Conservation (phyloP, 73 alveolate genomes). For the Stentor coeruleus region DNA sequence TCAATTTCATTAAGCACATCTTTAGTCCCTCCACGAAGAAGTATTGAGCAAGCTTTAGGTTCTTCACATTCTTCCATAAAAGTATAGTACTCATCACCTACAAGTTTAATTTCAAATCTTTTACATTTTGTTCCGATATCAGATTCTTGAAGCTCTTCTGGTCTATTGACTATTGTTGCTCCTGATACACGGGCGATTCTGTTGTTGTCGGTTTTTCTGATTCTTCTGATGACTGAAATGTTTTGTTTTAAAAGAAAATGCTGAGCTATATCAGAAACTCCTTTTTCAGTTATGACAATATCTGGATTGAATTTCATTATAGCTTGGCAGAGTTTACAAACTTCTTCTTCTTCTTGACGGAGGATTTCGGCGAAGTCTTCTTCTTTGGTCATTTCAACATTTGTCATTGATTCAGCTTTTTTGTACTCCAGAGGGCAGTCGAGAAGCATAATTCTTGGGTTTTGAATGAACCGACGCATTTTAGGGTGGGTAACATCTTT, state of each 20-base stretch:
- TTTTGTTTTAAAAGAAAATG: conserved; percentile 54
- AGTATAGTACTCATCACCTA: conserved; percentile 96
- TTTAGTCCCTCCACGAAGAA: conserved; percentile 98
- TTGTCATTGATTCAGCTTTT: conserved; percentile 97
- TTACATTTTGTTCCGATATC: conserved; percentile 91
- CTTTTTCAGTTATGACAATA: conserved; percentile 92
- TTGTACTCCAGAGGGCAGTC: conserved; percentile 99
- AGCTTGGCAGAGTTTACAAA: conserved; percentile 79
- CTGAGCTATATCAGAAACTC: conserved; percentile 78
- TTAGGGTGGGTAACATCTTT: conserved; percentile 97
- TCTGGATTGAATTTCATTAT: conserved; percentile 89
- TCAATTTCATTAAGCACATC: conserved; percentile 97
- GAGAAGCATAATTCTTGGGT: conserved; percentile 95
- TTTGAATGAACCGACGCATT: conserved; percentile 80
- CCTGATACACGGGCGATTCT: conserved; percentile 87
- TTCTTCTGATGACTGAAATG: conserved; percentile 91
- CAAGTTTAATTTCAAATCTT: conserved; percentile 87
- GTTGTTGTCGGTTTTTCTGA: conserved; percentile 96
- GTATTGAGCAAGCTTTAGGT: conserved; percentile 96
- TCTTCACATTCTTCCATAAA: conserved; percentile 86
- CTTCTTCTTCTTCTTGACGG: conserved; percentile 85
- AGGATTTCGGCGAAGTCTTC: conserved; percentile 32
- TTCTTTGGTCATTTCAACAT: conserved; percentile 95
- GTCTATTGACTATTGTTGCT: conserved; percentile 63
- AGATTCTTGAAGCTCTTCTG: conserved; percentile 75